Base-by-base conservation (phyloP, 148 eudicot species). In the Silene latifolia region DNA sequence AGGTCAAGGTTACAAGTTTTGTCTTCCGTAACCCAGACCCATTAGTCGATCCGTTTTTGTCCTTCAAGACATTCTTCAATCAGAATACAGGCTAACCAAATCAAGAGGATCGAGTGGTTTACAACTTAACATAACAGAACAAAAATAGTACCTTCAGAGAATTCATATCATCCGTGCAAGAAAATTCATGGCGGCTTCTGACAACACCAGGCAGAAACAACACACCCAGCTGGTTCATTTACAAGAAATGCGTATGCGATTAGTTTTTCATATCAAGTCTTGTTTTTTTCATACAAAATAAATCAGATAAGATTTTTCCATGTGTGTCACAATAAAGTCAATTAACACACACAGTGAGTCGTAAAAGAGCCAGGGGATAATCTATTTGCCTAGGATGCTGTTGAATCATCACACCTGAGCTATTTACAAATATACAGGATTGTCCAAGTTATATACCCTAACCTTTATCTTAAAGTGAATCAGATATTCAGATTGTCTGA, bases 201-300 rank as follows among this genome's bases (percentile, higher is more conserved):
- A 80, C 70, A 67, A 79, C 72, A 72, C 82, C 54, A 42, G 97
- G 93, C 79, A 95, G 78, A 82, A 88, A 88, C 58, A 95, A 89
- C 80, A 95, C 98, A 1, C 98, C 97, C 2, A 95, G 90, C 97
- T 95, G 89, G 63, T 78, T 73, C 62, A 67, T 67, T 54, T 46
- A 76, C 35, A 25, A 67, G 71, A 27, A 4, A 74, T n/a, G 23
- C 46, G 27, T 25, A 73, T 51, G 42, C 61, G 77, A 48, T 42
- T 9, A 57, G 14, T 2, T 15, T 58, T 24, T 17, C 76, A 72
- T 29, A 39, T n/a, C 71, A 14, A 70, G 29, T 19, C 21, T 19
- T n/a, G 42, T 35, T 63, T 6, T 10, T 19, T 24, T 4, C 8
- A 6, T 24, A 77, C 59, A 4, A 4, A 15, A 23, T 39, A 39